Percentiles rank a stretch among this genome's conserved stretches.
Evolutionary conservation across 768 basidiomycete species (phyloP).

Genomic region (Fomitopsis pulvina): DNA sequence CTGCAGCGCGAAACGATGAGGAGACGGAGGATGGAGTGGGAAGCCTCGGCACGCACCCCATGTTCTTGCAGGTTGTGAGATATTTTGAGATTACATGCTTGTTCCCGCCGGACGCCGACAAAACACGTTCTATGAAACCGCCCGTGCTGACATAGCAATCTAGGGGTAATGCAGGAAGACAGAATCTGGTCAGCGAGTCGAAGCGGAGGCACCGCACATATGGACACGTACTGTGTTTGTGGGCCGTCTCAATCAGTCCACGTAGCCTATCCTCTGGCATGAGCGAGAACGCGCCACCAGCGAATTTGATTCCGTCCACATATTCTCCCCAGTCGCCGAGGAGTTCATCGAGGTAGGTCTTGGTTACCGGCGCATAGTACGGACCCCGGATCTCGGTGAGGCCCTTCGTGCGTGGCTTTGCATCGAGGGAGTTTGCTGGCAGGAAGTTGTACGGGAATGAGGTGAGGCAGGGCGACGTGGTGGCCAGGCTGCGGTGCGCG

Average conservation of each 20-base stretch:
- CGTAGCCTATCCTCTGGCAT: conserved; percentile 34
- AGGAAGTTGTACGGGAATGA: conserved; percentile 23
- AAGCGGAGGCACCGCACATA: background rate
- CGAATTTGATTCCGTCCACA: conserved; percentile 41
- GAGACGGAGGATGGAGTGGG: background rate
- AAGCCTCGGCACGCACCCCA: conserved; percentile 23
- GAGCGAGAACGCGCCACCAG: conserved; percentile 35
- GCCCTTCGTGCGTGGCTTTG: conserved; percentile 31
- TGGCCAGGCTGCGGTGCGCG: conserved; percentile 1
- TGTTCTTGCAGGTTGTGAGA: conserved; percentile 29
- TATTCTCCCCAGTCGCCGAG: conserved; percentile 35
- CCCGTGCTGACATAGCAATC: conserved; percentile 37
- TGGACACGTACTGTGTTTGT: conserved; percentile 26
- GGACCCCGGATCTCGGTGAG: conserved; percentile 40
- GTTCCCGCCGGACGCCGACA: conserved; percentile 28
- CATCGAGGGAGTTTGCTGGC: conserved; percentile 24
- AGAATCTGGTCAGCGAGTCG: background rate
- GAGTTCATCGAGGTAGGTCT: conserved; percentile 34
- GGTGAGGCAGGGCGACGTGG: background rate
- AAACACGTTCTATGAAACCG: conserved; percentile 33
- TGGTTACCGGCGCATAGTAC: conserved; percentile 36
- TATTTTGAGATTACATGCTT: conserved; percentile 29
- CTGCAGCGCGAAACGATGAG: conserved; percentile 13
- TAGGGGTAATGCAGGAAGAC: background rate
- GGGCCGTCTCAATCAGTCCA: conserved; percentile 33